These are phyloP conservation scores for Candida silvatica DNA, from an alignment of 805 yeast species.

Conservation along the genomic window DNA sequence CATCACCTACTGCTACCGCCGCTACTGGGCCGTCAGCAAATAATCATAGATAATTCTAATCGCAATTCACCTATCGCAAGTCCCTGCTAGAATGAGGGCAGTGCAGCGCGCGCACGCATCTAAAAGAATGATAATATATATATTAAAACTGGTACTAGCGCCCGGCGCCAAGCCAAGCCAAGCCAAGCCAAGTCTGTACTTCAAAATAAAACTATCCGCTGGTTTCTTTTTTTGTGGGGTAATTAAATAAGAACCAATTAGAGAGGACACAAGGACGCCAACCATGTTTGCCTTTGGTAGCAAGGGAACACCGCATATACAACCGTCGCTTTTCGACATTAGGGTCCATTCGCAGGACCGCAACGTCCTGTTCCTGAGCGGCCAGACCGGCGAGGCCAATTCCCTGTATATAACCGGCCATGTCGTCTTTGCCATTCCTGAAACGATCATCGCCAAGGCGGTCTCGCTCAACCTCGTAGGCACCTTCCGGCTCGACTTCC, in stretches of 20 bases:
- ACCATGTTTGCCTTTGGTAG: conserved; percentile 2
- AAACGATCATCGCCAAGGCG: conserved; percentile 30
- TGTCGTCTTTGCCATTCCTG: conserved; percentile 36
- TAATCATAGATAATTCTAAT: no score
- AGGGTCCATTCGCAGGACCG: conserved; percentile 30
- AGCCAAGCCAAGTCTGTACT: no score
- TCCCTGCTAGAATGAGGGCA: no score
- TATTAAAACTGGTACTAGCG: no score
- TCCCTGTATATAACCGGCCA: conserved; percentile 35
- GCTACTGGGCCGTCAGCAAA: conserved; percentile 1
- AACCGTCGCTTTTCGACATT: conserved; percentile 13
- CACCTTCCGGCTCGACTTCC: conserved; percentile 33
- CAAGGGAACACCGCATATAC: background rate
- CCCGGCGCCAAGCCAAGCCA: no score
- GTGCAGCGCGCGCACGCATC: no score
- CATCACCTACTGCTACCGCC: conserved; percentile 2
- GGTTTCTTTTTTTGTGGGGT: no score
- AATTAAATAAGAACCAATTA: no score
- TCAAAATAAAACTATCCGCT: no score
- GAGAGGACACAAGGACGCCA: background rate
- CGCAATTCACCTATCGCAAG: no score
- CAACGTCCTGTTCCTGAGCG: conserved; percentile 33
- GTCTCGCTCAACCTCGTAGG: conserved; percentile 34
- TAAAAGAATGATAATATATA: no score
- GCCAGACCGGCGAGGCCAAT: conserved; percentile 36